Percentiles rank a stretch among this genome's conserved stretches.
These are phyloP conservation scores for Exidia glandulosa DNA, from an alignment of 768 basidiomycete genomes.

Conservation along the genomic window DNA sequence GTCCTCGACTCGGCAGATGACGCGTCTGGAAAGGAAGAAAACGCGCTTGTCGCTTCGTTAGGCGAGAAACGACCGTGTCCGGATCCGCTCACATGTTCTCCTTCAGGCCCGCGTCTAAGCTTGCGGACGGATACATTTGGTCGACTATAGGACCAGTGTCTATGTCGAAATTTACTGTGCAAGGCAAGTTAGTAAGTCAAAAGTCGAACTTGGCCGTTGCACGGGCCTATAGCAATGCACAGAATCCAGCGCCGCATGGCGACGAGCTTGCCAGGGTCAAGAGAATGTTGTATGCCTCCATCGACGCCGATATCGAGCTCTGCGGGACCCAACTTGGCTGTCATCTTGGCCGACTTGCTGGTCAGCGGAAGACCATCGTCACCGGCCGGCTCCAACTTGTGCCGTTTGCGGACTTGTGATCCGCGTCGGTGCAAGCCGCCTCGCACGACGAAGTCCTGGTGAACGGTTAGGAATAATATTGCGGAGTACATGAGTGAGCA, in stretches of 20 bases:
- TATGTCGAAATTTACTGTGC: conserved; percentile 74
- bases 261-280: conserved; percentile 35
- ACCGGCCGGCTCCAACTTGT: too few relatives aligned
- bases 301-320: neutral
- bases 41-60: conserved; percentile 45
- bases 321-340: too few relatives aligned
- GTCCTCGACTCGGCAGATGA: conserved; percentile 75
- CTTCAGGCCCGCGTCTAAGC: conserved; percentile 51
- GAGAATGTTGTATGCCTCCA: conserved; percentile 10
- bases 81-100: conserved; percentile 65
- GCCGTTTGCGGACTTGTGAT: too few relatives aligned
- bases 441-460: too few relatives aligned
- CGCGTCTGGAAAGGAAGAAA: conserved; percentile 88
- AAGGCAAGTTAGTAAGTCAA: neutral
- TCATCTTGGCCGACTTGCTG: too few relatives aligned
- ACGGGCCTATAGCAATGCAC: conserved; percentile 51
- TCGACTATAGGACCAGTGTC: conserved; percentile 76
- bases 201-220: conserved; percentile 3
- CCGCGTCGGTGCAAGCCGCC: too few relatives aligned
- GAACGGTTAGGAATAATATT: too few relatives aligned
- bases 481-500: too few relatives aligned
- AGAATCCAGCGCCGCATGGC: conserved; percentile 58
- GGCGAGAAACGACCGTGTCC: conserved; percentile 1
- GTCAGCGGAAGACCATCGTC: too few relatives aligned
- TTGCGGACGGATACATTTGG: conserved; percentile 55